phyloP scores from a whole-genome alignment of 805 yeast genomes.

The Debaryomyces maramus region DNA sequence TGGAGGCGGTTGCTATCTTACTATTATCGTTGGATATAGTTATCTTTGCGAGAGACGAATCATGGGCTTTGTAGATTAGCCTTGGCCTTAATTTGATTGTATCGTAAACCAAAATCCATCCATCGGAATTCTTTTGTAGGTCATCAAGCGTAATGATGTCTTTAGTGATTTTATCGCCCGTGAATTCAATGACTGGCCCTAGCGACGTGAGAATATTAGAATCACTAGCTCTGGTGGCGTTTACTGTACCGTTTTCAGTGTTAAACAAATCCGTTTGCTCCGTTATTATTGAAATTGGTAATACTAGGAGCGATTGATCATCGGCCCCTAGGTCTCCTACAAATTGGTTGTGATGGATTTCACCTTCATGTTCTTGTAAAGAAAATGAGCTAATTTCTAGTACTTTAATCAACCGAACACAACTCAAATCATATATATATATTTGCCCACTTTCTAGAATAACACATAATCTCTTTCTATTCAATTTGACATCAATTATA shows the following conservation, averaged over 20 bases:
- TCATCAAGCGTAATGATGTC: conserved; percentile 26
- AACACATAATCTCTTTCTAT: conserved; percentile 78
- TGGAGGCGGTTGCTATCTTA: conserved; percentile 41
- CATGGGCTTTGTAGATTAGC: conserved; percentile 41
- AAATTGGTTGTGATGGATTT: conserved; percentile 12
- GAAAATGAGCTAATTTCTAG: conserved; percentile 25
- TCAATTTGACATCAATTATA: conserved; percentile 70
- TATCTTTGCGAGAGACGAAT: conserved; percentile 34
- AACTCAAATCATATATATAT: conserved; percentile 84
- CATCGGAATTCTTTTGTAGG: conserved; percentile 24
- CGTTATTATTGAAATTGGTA: conserved; percentile 31
- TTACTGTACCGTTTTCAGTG: conserved; percentile 8
- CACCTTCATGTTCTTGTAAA: conserved; percentile 6
- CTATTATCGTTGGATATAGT: conserved; percentile 25
- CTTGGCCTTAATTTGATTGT: conserved; percentile 32
- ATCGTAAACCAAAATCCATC: conserved; percentile 44
- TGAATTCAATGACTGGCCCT: conserved; percentile 24
- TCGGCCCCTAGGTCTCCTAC: conserved; percentile 39
- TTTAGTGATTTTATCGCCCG: conserved; percentile 21
- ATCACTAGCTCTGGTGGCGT: conserved; percentile 18
- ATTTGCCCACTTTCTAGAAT: conserved; percentile 74
- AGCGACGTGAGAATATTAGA: conserved; percentile 15
- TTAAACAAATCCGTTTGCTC: conserved; percentile 35
- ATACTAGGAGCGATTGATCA: conserved; percentile 33
- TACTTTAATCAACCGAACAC: conserved; percentile 69